phyloP scores from a whole-genome alignment of 306 rosid species.

The Rosa lucieae region DNA sequence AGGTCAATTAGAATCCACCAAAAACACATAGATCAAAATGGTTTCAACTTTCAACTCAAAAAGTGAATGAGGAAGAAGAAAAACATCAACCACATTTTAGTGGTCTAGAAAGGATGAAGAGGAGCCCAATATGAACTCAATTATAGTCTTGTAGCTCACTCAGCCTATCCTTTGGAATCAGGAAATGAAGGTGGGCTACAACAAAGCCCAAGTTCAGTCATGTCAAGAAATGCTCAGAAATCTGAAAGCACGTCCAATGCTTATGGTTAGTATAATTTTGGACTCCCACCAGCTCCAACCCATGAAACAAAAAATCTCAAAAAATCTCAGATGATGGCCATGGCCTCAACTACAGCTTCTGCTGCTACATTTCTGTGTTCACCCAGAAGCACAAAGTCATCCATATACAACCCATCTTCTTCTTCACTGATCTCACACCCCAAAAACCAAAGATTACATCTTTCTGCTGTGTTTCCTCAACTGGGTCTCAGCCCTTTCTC shows the following conservation, averaged over 20 bases:
- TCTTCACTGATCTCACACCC: slow-evolving; percentile 28
- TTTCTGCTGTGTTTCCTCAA: slow-evolving; percentile 41
- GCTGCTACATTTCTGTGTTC: slow-evolving; percentile 46
- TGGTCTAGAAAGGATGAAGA: background rate
- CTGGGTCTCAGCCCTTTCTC: slow-evolving; percentile 53
- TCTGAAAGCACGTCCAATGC: slow-evolving; percentile 2
- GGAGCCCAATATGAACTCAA: background rate
- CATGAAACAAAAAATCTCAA: slow-evolving; percentile 19
- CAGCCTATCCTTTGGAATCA: too few species aligned
- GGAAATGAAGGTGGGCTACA: background rate
- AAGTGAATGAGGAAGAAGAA: background rate
- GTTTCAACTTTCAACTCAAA: background rate
- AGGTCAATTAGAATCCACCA: background rate
- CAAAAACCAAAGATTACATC: slow-evolving; percentile 37
- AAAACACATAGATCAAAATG: background rate
- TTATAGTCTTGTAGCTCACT: background rate
- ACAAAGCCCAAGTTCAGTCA: background rate
- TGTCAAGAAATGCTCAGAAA: background rate
- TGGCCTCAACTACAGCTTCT: slow-evolving; percentile 54
- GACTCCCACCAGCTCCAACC: slow-evolving; percentile 3
- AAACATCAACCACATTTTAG: background rate
- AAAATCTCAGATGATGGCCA: slow-evolving; percentile 41
- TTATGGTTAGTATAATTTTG: slow-evolving; percentile 24
- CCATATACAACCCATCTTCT: slow-evolving; percentile 26
- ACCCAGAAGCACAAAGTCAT: slow-evolving; percentile 29